Percentiles rank a stretch among this genome's conserved stretches.
Conservation (phyloP, 2,329 filamentous ascomycete species). For the Aureobasidium melanogenum region DNA sequence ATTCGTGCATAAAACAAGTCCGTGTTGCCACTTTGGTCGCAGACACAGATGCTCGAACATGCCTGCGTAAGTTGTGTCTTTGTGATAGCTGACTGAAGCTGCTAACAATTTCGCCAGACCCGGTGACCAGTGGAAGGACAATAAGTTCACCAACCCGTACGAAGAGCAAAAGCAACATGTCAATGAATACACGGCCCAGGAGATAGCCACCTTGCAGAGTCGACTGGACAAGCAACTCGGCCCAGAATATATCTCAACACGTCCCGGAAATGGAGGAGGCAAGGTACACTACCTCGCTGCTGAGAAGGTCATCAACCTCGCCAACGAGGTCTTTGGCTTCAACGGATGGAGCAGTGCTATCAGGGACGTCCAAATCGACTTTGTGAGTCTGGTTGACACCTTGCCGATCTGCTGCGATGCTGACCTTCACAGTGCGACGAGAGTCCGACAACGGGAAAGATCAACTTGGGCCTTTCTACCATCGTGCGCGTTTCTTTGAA, state of each 20-base stretch:
- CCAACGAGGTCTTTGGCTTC: slow-evolving; percentile 93
- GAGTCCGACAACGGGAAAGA: slow-evolving; percentile 63
- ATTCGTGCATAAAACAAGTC: slow-evolving; percentile 4
- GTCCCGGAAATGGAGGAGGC: slow-evolving; percentile 71
- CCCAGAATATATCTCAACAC: slow-evolving; percentile 87
- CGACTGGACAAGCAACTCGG: slow-evolving; percentile 88
- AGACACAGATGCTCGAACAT: slow-evolving; percentile 13
- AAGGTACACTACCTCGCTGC: slow-evolving; percentile 93
- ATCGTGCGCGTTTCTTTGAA: slow-evolving; percentile 82
- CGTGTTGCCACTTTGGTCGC: slow-evolving; percentile 5
- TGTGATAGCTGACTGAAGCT: not conserved
- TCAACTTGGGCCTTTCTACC: slow-evolving; percentile 80
- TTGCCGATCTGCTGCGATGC: not conserved
- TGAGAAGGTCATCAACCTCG: slow-evolving; percentile 91
- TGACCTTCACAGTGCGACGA: slow-evolving; percentile 57
- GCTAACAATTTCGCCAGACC: slow-evolving; percentile 19
- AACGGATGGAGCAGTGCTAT: slow-evolving; percentile 98
- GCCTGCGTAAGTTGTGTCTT: slow-evolving; percentile 15
- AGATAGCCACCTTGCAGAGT: slow-evolving; percentile 80
- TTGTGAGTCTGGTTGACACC: slow-evolving; percentile 42
- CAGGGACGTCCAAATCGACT: slow-evolving; percentile 89
- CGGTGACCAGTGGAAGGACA: slow-evolving; percentile 29
- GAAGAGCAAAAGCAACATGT: slow-evolving; percentile 61
- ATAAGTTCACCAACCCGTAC: slow-evolving; percentile 62
- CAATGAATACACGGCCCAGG: slow-evolving; percentile 74